These are phyloP conservation scores for Verbena officinalis DNA, from an alignment of 257 asterid species.

Conservation along the genomic window DNA sequence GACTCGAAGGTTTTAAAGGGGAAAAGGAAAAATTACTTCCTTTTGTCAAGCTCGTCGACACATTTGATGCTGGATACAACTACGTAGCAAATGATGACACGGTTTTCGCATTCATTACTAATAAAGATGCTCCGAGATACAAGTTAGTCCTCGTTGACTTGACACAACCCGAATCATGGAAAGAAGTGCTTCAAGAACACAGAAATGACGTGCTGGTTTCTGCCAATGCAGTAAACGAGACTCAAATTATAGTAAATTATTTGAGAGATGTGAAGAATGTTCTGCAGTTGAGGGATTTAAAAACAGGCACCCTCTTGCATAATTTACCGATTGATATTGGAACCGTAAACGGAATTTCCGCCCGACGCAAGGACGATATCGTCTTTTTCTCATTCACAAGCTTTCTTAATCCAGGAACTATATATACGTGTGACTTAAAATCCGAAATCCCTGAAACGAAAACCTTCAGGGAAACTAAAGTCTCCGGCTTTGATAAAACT, in stretches of 20 bases:
- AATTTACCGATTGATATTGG: conserved; percentile 63
- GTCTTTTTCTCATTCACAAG: conserved; percentile 57
- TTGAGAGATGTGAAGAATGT: conserved; percentile 65
- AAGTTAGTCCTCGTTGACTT: conserved; percentile 55
- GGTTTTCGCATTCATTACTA: conserved; percentile 56
- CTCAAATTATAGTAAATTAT: conserved; percentile 53
- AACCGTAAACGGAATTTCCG: conserved; percentile 48
- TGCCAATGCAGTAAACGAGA: conserved; percentile 53
- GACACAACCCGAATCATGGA: conserved; percentile 53
- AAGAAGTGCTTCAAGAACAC: conserved; percentile 52
- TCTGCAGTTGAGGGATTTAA: conserved; percentile 61
- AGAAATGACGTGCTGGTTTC: conserved; percentile 63
- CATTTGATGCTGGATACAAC: conserved; percentile 57
- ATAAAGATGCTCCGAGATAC: conserved; percentile 71
- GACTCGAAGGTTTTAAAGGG: conserved; percentile 54
- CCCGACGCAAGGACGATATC: conserved; percentile 46
- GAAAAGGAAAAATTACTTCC: conserved; percentile 45
- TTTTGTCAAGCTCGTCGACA: conserved; percentile 54
- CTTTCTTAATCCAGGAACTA: conserved; percentile 59
- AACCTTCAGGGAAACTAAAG: conserved; percentile 50
- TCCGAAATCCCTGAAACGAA: conserved; percentile 44
- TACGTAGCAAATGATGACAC: conserved; percentile 59
- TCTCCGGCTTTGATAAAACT: conserved; percentile 58
- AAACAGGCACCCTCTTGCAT: conserved; percentile 54
- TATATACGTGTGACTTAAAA: conserved; percentile 49